Evolutionary conservation across 2,329 filamentous ascomycete genomes (phyloP).

Genomic region (Ilyonectria mors-panacis): DNA sequence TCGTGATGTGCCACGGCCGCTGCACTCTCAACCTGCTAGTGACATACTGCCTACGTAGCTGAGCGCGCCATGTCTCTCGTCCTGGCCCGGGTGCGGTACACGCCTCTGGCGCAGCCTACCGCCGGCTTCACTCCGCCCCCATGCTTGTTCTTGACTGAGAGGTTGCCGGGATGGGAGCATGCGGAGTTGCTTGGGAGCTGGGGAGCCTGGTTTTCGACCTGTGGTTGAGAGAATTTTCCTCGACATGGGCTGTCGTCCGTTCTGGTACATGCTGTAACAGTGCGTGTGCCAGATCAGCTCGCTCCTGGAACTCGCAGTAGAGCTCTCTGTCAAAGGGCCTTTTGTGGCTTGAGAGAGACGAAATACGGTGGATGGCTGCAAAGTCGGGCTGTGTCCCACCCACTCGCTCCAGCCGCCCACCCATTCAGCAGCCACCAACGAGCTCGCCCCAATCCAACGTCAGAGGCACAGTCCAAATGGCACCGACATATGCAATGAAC

Average conservation of each 20-base stretch:
- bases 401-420: not conserved
- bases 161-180: too few species aligned
- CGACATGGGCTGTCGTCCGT: too few species aligned
- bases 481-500: not conserved
- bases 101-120: constrained; percentile 2
- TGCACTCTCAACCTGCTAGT: constrained; percentile 4
- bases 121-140: not conserved
- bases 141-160: not conserved
- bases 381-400: not conserved
- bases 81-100: not conserved
- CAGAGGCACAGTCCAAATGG: not conserved
- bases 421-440: not conserved
- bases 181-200: not conserved
- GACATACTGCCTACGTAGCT: too few species aligned
- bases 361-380: not conserved
- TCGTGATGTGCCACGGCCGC: constrained; percentile 18
- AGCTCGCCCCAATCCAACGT: not conserved
- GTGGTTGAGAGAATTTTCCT: not conserved
- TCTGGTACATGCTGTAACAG: not conserved
- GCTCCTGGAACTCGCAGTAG: not conserved
- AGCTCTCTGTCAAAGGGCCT: too few species aligned
- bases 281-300: not conserved
- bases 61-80: constrained; percentile 18
- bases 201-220: not conserved
- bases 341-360: too few species aligned